These are phyloP conservation scores for Daedaleopsis sinensis DNA, from an alignment of 768 basidiomycete genomes.

Conservation along the genomic window DNA sequence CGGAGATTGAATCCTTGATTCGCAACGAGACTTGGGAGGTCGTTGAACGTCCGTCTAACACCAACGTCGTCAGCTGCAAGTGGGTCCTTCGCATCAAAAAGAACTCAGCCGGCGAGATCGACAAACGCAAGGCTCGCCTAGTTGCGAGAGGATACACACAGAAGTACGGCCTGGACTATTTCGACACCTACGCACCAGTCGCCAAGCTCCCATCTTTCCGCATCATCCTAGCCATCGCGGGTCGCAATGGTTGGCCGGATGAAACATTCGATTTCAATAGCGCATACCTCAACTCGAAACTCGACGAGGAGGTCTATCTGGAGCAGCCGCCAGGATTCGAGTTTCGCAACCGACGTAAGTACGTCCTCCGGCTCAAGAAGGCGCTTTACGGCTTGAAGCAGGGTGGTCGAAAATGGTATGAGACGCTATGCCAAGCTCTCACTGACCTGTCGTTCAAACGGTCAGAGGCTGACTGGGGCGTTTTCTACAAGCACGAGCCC, in stretches of 20 bases:
- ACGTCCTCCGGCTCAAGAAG: slow-evolving; percentile 31
- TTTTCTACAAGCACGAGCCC: not conserved
- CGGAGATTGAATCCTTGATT: too few species aligned
- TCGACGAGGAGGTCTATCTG: slow-evolving; percentile 48
- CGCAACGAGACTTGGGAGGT: slow-evolving; percentile 18
- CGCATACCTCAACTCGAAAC: slow-evolving; percentile 43
- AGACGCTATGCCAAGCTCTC: slow-evolving; percentile 13
- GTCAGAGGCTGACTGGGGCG: slow-evolving; percentile 2
- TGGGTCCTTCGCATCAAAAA: slow-evolving; percentile 40
- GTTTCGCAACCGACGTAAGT: not conserved
- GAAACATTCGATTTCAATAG: slow-evolving; percentile 20
- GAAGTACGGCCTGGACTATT: slow-evolving; percentile 36
- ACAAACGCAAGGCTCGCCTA: slow-evolving; percentile 32
- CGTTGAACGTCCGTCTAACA: slow-evolving; percentile 2
- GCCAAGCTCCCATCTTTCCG: slow-evolving; percentile 26
- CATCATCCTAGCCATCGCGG: slow-evolving; percentile 30
- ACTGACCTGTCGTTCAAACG: slow-evolving; percentile 4
- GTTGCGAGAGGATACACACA: slow-evolving; percentile 42
- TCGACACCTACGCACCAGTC: slow-evolving; percentile 24
- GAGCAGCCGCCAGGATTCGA: slow-evolving; percentile 36
- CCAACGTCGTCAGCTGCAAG: slow-evolving; percentile 4
- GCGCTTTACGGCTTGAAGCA: slow-evolving; percentile 43
- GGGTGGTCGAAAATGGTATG: slow-evolving; percentile 37
- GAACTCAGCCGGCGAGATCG: slow-evolving; percentile 30
- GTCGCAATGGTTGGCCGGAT: slow-evolving; percentile 17